phyloP scores from a whole-genome alignment of 129 eudicot species.

The Gnaphalium uliginosum region DNA sequence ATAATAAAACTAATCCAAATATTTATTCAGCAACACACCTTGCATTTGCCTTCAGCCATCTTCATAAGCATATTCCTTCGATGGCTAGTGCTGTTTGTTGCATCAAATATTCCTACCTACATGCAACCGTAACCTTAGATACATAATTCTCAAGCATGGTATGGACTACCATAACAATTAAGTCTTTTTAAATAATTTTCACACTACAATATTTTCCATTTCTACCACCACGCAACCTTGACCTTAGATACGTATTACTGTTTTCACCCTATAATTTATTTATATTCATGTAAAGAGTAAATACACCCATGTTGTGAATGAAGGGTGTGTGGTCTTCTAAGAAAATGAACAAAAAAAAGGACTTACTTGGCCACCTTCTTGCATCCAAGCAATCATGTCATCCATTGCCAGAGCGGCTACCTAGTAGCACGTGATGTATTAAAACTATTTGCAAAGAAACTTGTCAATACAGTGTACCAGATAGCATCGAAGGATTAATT shows the following conservation, averaged over 20 bases:
- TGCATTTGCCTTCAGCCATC: slow-evolving; percentile 99
- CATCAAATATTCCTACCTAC: slow-evolving; percentile 98
- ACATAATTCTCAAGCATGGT: background rate
- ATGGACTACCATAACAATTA: background rate
- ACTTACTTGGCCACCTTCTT: slow-evolving; percentile 98
- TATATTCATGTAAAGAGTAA: background rate
- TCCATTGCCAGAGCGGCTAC: slow-evolving; percentile 99
- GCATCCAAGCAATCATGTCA: slow-evolving; percentile 99
- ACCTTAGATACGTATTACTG: background rate
- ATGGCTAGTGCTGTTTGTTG: slow-evolving; percentile 84
- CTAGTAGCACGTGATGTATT: slow-evolving; percentile 85
- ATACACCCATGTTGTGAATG: background rate
- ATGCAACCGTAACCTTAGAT: slow-evolving; percentile 19
- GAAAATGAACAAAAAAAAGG: slow-evolving; percentile 2
- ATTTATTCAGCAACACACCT: slow-evolving; percentile 46
- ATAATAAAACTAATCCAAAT: background rate
- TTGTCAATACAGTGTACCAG: slow-evolving; percentile 46
- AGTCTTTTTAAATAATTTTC: background rate
- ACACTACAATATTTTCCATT: background rate
- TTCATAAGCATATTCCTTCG: slow-evolving; percentile 98
- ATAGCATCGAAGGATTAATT: background rate
- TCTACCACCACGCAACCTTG: background rate
- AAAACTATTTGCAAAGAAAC: slow-evolving; percentile 70
- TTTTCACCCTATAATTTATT: background rate
- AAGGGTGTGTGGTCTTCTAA: too few relatives aligned